Conservation (phyloP, 805 yeast species). For the Starmerella sp. region DNA sequence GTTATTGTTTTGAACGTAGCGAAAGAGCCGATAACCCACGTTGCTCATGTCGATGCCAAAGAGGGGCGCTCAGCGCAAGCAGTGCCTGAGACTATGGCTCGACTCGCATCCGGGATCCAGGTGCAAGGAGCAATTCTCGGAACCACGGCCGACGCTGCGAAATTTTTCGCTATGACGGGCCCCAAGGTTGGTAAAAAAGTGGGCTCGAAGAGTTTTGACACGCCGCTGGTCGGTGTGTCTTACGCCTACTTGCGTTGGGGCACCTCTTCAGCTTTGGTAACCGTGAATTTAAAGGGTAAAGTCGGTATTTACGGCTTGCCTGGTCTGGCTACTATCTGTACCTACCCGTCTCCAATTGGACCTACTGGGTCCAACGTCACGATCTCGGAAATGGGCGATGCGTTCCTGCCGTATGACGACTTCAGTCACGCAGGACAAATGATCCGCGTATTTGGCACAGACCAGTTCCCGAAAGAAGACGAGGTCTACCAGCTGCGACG, state of each 20-base stretch:
- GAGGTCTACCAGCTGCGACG: slow-evolving; percentile 53
- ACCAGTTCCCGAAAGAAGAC: slow-evolving; percentile 31
- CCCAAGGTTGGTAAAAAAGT: slow-evolving; percentile 43
- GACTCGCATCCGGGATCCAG: slow-evolving; percentile 48
- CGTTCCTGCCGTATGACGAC: slow-evolving; percentile 39
- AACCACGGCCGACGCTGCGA: slow-evolving; percentile 40
- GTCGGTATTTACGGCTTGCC: slow-evolving; percentile 22
- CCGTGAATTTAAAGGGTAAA: slow-evolving; percentile 19
- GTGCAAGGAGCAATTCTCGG: slow-evolving; percentile 54
- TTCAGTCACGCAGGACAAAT: slow-evolving; percentile 42
- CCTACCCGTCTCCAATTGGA: slow-evolving; percentile 14
- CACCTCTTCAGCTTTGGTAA: slow-evolving; percentile 34
- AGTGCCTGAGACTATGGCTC: slow-evolving; percentile 42
- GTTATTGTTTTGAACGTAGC: slow-evolving; percentile 40
- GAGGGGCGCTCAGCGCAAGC: slow-evolving; percentile 62
- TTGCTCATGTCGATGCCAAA: slow-evolving; percentile 48
- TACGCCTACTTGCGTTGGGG: slow-evolving; percentile 37
- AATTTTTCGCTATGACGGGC: slow-evolving; percentile 50
- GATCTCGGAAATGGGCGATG: slow-evolving; percentile 33
- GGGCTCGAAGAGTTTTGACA: slow-evolving; percentile 51
- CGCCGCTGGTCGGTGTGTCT: slow-evolving; percentile 41
- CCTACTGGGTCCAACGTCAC: slow-evolving; percentile 7
- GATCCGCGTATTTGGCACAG: slow-evolving; percentile 40
- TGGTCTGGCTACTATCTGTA: slow-evolving; percentile 16
- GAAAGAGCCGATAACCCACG: slow-evolving; percentile 41